Evolutionary conservation across 2,329 filamentous ascomycete species (phyloP).

Genomic region (Clarireedia hainanense): DNA sequence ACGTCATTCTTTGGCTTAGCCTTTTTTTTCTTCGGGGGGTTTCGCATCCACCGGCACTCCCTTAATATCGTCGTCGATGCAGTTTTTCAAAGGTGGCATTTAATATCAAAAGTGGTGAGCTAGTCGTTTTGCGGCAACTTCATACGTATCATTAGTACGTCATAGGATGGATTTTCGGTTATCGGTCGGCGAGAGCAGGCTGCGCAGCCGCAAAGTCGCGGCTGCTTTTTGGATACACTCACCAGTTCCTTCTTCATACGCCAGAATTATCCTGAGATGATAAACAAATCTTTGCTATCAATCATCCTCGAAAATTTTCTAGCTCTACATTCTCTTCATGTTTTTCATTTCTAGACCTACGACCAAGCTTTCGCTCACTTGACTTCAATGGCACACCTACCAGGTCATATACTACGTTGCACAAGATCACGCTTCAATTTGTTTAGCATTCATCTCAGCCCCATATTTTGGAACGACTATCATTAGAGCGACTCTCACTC

Average conservation of each 20-base stretch:
- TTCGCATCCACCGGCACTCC: too few relatives aligned
- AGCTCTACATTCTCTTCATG: background rate
- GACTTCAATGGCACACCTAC: background rate
- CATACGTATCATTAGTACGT: too few relatives aligned
- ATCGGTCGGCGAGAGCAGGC: background rate
- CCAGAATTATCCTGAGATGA: background rate
- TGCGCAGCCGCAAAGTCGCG: background rate
- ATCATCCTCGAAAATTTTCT: background rate
- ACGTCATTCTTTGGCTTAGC: too few relatives aligned
- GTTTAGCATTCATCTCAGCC: background rate
- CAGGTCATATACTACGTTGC: background rate
- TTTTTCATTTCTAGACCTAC: background rate
- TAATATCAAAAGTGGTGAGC: background rate
- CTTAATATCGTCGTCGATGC: too few relatives aligned
- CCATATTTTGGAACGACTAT: background rate
- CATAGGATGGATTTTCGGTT: background rate
- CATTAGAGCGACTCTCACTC: background rate
- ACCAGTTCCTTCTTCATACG: slow-evolving; percentile 1
- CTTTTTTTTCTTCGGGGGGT: too few relatives aligned
- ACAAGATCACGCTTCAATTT: slow-evolving; percentile 3
- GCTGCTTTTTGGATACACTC: background rate
- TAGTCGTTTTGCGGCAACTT: background rate
- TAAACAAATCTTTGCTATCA: background rate
- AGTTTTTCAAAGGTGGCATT: background rate
- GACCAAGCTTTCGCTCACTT: background rate